These are phyloP conservation scores for Cercophora newfieldiana DNA, from an alignment of 495 filamentous ascomycete genomes.

Conservation along the genomic window DNA sequence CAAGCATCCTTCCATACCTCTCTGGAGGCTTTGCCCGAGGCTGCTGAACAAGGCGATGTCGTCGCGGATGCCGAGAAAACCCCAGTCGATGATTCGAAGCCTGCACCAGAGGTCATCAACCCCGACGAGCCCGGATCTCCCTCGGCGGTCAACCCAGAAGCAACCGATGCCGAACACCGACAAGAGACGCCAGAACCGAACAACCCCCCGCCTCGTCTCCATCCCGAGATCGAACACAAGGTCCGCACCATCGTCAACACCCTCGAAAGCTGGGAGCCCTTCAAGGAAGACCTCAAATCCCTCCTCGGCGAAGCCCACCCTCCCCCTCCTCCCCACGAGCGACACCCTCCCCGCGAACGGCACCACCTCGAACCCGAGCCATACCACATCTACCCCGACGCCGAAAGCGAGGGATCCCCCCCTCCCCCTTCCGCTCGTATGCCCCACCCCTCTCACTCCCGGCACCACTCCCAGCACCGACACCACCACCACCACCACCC, in stretches of 20 bases:
- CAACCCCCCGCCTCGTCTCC: neutral
- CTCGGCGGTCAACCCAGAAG: neutral
- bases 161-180: neutral
- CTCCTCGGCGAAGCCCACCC: constrained; percentile 14
- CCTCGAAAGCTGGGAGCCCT: neutral
- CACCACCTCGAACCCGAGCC: neutral
- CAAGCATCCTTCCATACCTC: constrained; percentile 5
- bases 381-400: neutral
- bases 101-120: neutral
- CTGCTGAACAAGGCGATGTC: neutral
- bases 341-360: neutral
- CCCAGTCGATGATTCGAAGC: neutral
- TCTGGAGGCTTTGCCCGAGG: neutral
- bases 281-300: constrained; percentile 27
- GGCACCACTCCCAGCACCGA: neutral
- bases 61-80: neutral
- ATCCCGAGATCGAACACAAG: constrained; percentile 14
- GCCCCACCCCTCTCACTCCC: neutral
- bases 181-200: neutral
- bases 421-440: neutral
- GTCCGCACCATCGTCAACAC: constrained; percentile 21
- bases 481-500: neutral
- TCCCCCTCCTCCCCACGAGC: neutral
- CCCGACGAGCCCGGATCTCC: neutral
- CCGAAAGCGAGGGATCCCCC: neutral